Conservation (phyloP, 1,139 yeast species). For the Taphrina populina region DNA sequence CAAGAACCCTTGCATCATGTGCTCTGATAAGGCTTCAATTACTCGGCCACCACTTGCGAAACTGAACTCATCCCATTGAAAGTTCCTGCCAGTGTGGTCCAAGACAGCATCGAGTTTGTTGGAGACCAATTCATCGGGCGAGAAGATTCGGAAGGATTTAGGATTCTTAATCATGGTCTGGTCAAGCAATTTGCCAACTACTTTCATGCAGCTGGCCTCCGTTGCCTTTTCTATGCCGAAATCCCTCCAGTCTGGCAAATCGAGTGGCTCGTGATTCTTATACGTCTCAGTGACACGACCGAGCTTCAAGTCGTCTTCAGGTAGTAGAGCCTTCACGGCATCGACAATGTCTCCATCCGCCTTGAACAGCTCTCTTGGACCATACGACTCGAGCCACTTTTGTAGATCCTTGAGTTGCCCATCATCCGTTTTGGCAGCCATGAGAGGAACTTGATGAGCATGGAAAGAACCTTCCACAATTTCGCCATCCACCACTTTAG, state of each 20-base stretch:
- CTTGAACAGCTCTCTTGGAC: constrained; percentile 36
- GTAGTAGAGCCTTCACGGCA: constrained; percentile 36
- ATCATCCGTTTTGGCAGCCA: constrained; percentile 38
- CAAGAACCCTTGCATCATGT: constrained; percentile 40
- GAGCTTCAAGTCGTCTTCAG: constrained; percentile 37
- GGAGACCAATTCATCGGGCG: constrained; percentile 40
- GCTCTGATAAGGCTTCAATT: constrained; percentile 40
- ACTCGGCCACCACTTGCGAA: constrained; percentile 40
- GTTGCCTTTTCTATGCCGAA: constrained; percentile 37
- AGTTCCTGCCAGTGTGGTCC: constrained; percentile 38
- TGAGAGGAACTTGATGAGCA: constrained; percentile 40
- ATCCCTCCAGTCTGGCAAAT: constrained; percentile 39
- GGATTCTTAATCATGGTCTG: constrained; percentile 37
- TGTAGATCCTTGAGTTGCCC: constrained; percentile 37
- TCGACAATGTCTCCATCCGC: constrained; percentile 39
- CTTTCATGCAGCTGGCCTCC: constrained; percentile 37
- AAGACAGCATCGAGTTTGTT: constrained; percentile 40
- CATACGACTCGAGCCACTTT: constrained; percentile 38
- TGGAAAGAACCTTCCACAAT: constrained; percentile 40
- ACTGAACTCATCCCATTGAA: constrained; percentile 39
- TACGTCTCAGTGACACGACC: constrained; percentile 39
- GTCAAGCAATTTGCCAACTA: constrained; percentile 38
- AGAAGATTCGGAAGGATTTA: constrained; percentile 37
- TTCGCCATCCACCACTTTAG: constrained; percentile 38
- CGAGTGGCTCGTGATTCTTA: constrained; percentile 37